These are phyloP conservation scores for Galerina sulciceps DNA, from an alignment of 768 basidiomycete genomes.

Conservation along the genomic window DNA sequence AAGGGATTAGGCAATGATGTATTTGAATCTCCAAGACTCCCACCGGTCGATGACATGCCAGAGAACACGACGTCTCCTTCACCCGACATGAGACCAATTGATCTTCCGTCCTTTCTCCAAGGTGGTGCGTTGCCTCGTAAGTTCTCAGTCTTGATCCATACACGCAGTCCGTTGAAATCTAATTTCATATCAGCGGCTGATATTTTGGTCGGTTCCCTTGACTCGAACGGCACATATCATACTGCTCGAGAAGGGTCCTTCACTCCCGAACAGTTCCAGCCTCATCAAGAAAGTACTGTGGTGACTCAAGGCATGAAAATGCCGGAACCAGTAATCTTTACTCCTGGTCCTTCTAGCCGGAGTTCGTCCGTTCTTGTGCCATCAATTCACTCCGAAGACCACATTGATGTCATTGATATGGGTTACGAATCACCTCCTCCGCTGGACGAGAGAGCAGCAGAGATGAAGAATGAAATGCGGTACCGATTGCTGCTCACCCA, in stretches of 20 bases:
- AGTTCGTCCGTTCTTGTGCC: conserved; percentile 22
- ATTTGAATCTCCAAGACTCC: conserved; percentile 24
- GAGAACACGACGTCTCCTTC: conserved; percentile 28
- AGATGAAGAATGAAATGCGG: conserved; percentile 61
- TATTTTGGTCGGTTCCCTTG: conserved; percentile 6
- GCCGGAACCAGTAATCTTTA: conserved; percentile 44
- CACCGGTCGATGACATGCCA: conserved; percentile 17
- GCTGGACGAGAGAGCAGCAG: conserved; percentile 40
- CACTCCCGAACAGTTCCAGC: background rate
- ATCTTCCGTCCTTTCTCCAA: conserved; percentile 23
- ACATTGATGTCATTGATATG: conserved; percentile 18
- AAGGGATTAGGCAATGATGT: conserved; percentile 38
- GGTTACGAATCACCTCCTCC: conserved; percentile 49
- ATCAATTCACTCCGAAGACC: conserved; percentile 12
- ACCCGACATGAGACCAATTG: conserved; percentile 35
- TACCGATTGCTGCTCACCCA: conserved; percentile 72
- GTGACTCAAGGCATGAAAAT: conserved; percentile 32
- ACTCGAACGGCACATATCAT: conserved; percentile 6
- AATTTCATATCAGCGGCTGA: conserved; percentile 12
- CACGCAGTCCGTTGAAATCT: background rate
- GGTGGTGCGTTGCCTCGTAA: conserved; percentile 20
- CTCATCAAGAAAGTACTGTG: conserved; percentile 39
- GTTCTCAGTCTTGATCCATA: background rate
- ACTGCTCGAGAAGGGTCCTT: background rate
- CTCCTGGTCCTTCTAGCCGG: conserved; percentile 30